Conservation (phyloP, 306 rosid species). For the Hippophae gyantsensis region DNA sequence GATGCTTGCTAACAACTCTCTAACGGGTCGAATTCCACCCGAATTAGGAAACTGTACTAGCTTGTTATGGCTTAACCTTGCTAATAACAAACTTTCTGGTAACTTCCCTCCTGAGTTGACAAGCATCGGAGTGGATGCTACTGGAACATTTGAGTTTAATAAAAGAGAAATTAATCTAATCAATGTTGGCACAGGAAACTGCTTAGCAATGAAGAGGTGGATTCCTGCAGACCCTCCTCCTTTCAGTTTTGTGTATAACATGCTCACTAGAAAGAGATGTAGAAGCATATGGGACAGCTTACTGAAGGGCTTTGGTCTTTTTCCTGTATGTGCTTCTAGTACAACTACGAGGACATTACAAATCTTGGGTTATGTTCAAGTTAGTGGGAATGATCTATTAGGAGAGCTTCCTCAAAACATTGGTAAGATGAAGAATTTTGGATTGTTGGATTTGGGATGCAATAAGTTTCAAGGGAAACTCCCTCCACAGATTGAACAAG, state of each 20-base stretch:
- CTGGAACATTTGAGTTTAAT: constrained; percentile 46
- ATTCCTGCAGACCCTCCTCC: constrained; percentile 93
- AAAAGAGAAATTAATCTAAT: constrained; percentile 16
- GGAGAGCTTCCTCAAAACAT: constrained; percentile 65
- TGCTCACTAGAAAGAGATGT: constrained; percentile 75
- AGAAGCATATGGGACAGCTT: constrained; percentile 65
- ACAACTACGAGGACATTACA: constrained; percentile 28
- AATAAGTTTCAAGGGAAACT: constrained; percentile 55
- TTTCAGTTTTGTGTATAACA: constrained; percentile 58
- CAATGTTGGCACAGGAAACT: constrained; percentile 67
- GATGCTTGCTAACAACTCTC: constrained; percentile 74
- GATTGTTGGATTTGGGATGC: constrained; percentile 60
- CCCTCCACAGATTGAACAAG: constrained; percentile 46
- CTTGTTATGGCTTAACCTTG: constrained; percentile 87
- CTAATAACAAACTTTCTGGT: constrained; percentile 65
- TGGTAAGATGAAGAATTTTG: constrained; percentile 53
- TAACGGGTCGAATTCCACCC: constrained; percentile 57
- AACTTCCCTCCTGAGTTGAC: constrained; percentile 56
- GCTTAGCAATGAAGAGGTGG: constrained; percentile 86
- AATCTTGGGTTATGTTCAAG: constrained; percentile 77
- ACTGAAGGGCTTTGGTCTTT: constrained; percentile 63
- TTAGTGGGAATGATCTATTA: constrained; percentile 50
- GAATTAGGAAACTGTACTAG: constrained; percentile 80
- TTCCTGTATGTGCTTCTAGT: constrained; percentile 38
- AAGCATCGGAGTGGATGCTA: constrained; percentile 49